Evolutionary conservation across 2,329 filamentous ascomycete species (phyloP), one percentile per base, ranked within the genome.

Genomic region (Colletotrichum caudatum): DNA sequence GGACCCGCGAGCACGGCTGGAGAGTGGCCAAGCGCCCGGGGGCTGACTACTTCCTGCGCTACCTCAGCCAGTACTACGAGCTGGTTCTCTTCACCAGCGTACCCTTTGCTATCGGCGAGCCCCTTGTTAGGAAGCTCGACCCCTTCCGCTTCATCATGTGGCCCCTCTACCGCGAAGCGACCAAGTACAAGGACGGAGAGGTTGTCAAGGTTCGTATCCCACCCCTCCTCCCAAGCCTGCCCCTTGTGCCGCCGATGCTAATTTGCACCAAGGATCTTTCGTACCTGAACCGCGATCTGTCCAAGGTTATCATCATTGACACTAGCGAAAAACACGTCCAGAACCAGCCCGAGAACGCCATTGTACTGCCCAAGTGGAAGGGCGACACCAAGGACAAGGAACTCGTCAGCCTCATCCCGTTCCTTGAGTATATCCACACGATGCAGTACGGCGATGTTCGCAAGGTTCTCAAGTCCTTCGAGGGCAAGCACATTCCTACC

Each of bases 11-110:
- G 80, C 93, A 98, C 79, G 96, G 96, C 71, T 99, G 96, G 94
- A 91, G 95, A 76, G 88, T 97, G 73, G 96, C 96, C 37, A 99
- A 99, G 85, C 90, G 96, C 61, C 96, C 96, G 46, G 96, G 96
- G 57, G 89, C 97, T 73, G 96, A 99, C 84, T 99, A 99, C 85
- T 99, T 99, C 85, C 85, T 99, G 74, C 93, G 94, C 78, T 99
- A 99, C 81, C 88, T 99, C 60, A 95, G 93, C 82, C 95, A 98
- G 82, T 98, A 99, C 87, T 99, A 98, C 80, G 96, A 99, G 82
- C 87, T 99, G 66, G 96, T 98, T 64, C 90, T 99, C 74, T 99
- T 98, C 84, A 99, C 96, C 41, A 93, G 90, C 50, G 92, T 96
- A 58, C 94, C 95, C 0, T 94, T 91, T 78, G 91, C 90, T 78